phyloP scores from a whole-genome alignment of 2,329 filamentous ascomycete genomes.

The Aotearoamyces nothofagi region DNA sequence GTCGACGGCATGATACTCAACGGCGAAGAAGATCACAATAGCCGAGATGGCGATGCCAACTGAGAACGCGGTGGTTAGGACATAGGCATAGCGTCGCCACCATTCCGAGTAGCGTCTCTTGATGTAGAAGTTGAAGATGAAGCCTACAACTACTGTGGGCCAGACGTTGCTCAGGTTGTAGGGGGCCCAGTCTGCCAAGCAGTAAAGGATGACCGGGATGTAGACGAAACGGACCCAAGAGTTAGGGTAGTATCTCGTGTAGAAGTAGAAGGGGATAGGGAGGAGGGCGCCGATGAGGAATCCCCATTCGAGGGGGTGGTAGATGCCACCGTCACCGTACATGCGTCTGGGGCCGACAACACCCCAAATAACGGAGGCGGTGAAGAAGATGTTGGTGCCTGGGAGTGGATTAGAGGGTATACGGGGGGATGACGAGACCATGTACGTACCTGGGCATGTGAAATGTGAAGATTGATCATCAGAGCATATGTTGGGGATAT shows the following conservation, averaged over 20 bases:
- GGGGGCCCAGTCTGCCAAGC: background rate
- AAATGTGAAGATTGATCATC: conserved; percentile 37
- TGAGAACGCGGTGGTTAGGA: conserved; percentile 55
- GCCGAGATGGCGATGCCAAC: conserved; percentile 52
- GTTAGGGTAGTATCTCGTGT: conserved; percentile 40
- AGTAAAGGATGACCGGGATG: conserved; percentile 6
- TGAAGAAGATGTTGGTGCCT: conserved; percentile 46
- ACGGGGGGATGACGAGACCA: too few species aligned
- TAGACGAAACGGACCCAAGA: conserved; percentile 44
- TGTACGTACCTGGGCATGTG: conserved; percentile 46
- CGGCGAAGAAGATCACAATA: conserved; percentile 53
- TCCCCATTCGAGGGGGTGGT: conserved; percentile 50
- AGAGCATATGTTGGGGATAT: conserved; percentile 28
- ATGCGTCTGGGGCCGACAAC: conserved; percentile 47
- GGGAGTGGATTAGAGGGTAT: too few species aligned
- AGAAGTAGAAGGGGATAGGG: conserved; percentile 40
- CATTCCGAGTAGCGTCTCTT: conserved; percentile 46
- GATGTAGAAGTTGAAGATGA: conserved; percentile 53
- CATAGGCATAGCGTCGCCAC: conserved; percentile 58
- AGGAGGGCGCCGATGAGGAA: conserved; percentile 43
- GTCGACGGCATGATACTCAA: conserved; percentile 44
- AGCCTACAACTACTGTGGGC: conserved; percentile 57
- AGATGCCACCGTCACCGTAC: conserved; percentile 47
- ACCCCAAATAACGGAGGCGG: conserved; percentile 52
- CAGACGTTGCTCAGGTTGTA: conserved; percentile 62